Percentiles rank a stretch among this genome's conserved stretches.
These are phyloP conservation scores for Pythium periplocum DNA, from an alignment of 352 stramenopile species.

Conservation along the genomic window DNA sequence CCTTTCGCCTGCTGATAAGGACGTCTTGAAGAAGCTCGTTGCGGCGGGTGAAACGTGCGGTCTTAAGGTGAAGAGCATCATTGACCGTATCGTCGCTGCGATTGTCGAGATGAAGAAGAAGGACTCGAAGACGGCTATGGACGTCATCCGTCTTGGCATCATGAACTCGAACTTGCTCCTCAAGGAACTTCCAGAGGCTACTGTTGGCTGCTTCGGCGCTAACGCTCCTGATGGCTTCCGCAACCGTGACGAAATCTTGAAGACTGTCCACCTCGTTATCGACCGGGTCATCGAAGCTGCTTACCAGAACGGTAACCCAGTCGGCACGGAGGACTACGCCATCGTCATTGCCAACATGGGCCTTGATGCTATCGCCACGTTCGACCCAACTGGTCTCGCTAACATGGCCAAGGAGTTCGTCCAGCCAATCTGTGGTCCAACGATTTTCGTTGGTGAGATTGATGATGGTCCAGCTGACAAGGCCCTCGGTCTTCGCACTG, in stretches of 20 bases:
- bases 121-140: conserved; percentile 3
- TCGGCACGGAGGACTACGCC: conserved; percentile 5
- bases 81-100: conserved; percentile 9
- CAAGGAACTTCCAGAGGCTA: conserved; percentile 3
- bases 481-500: conserved; percentile 34
- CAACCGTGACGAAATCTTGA: conserved; percentile 7
- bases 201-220: conserved; percentile 9
- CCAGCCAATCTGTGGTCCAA: conserved; percentile 55
- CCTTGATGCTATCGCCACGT: conserved; percentile 30
- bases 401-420: conserved; percentile 42
- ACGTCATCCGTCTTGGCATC: conserved; percentile 1
- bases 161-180: conserved; percentile 2
- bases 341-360: conserved; percentile 29
- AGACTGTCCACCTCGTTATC: conserved; percentile 32
- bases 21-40: conserved; percentile 14
- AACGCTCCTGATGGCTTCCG: conserved; percentile 25
- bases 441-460: conserved; percentile 46
- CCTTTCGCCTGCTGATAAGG: conserved; percentile 2
- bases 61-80: conserved; percentile 12
- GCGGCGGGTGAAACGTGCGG: conserved; percentile 13
- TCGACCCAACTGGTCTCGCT: conserved; percentile 47
- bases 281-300: conserved; percentile 34
- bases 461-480: conserved; percentile 37
- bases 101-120: conserved; percentile 14
- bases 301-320: conserved; percentile 21